These are phyloP conservation scores for Thyridium curvatum DNA, from an alignment of 2,329 filamentous ascomycete species.

Conservation along the genomic window DNA sequence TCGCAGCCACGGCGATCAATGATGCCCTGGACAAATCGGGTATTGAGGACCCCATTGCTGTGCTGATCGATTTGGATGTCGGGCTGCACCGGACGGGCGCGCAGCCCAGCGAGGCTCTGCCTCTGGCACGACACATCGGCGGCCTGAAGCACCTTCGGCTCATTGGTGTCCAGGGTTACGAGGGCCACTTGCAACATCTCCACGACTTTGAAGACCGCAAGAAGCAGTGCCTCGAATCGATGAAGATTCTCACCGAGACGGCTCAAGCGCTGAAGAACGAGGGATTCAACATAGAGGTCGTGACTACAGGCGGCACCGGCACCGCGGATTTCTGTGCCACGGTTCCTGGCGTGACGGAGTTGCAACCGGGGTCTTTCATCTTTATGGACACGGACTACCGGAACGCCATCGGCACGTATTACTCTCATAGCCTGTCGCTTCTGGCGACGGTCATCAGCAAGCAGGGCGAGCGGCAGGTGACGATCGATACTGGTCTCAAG, in stretches of 20 bases:
- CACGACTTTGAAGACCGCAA: conserved; percentile 34
- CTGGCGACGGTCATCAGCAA: conserved; percentile 41
- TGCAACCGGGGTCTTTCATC: conserved; percentile 48
- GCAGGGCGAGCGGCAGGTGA: conserved; percentile 34
- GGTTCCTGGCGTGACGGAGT: conserved; percentile 43
- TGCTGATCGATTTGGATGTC: conserved; percentile 42
- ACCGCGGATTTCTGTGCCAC: conserved; percentile 46
- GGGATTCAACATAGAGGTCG: conserved; percentile 38
- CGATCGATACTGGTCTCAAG: conserved; percentile 44
- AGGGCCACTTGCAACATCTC: conserved; percentile 46
- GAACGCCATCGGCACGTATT: conserved; percentile 41
- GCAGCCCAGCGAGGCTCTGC: conserved; percentile 29
- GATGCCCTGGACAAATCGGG: conserved; percentile 27
- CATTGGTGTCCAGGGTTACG: conserved; percentile 45
- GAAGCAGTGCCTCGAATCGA: conserved; percentile 34
- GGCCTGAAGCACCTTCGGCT: conserved; percentile 29
- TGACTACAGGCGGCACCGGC: conserved; percentile 45
- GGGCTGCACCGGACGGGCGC: conserved; percentile 43
- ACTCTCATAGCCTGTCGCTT: conserved; percentile 40
- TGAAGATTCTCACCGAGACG: conserved; percentile 35
- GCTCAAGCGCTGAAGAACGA: conserved; percentile 31
- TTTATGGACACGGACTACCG: conserved; percentile 54
- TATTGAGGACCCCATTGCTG: conserved; percentile 28
- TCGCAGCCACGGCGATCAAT: conserved; percentile 37
- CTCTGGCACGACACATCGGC: conserved; percentile 30